Base-by-base conservation (phyloP, 1,284 basidiomycete species). In the Puccinia polysora region DNA sequence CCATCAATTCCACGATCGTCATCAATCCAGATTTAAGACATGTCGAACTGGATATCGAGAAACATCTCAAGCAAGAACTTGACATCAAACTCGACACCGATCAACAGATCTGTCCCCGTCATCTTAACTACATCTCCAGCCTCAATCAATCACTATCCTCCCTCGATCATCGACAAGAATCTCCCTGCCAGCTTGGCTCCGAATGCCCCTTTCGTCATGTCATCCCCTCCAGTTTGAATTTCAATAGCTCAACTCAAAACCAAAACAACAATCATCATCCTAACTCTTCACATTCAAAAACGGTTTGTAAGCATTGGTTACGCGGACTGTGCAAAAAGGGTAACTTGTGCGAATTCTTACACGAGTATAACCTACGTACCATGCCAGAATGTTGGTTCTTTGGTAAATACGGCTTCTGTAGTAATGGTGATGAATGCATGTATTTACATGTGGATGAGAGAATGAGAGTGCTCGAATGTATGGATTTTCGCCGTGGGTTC, bases 341-440 rank as follows among this genome's bases (percentile, higher is more conserved):
- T 72, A 91, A 96, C 79, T 88, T 89, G 52, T 99, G 96, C 83
- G 96, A 98, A 82, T 98, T 98, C 81, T 84, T 98, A 79, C 96
- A 99, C 82, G 96, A 98, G 82, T 98, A 97, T 83, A 97, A 98
- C 80, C 84, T 98, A 73, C 84, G 95, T 75, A 89, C 91, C 73
- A 98, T 98, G 91, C 96, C 96, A n/a, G 91, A 97, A 80, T 98
- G 96, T 80, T 91, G 94, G 86, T 97, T 94, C 91, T 98, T 88
- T 80, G 91, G 91, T 73, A 96, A 96, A 80, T 95, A 93, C 79
- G 96, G 96, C 4, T 98, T 95, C 81, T 98, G 96, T 82, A 92
- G 92, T 70, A 89, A 92, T 59, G 96, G 95, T 64, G 96, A 97
- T 77, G 96, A 98, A 81, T 99, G 96, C 80, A 84, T 99, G 76